A percentile compares a stretch with the other conserved stretches of the same genome.
These are phyloP conservation scores for Aspergillus mulundensis DNA, from an alignment of 495 filamentous ascomycete genomes.

Conservation along the genomic window DNA sequence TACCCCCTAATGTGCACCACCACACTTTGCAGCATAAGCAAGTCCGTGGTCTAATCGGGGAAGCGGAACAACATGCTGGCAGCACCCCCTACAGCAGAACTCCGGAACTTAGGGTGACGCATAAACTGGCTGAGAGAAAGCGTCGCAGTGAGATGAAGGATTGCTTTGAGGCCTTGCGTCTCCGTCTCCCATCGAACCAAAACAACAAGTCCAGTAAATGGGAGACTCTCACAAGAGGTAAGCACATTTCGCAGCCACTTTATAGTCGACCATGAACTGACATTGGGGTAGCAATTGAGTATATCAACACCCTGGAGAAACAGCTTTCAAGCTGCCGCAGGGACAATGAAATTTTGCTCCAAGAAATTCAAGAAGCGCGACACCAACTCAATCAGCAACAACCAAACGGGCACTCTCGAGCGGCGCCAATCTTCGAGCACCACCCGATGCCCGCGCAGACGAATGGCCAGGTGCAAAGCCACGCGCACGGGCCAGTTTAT, in stretches of 20 bases:
- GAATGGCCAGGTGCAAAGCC: slow-evolving; percentile 38
- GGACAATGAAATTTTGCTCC: slow-evolving; percentile 50
- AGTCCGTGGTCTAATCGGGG: slow-evolving; percentile 60
- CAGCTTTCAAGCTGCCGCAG: slow-evolving; percentile 26
- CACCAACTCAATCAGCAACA: slow-evolving; percentile 50
- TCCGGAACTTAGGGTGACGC: slow-evolving; percentile 88
- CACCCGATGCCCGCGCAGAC: slow-evolving; percentile 35
- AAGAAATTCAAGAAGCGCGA: slow-evolving; percentile 47
- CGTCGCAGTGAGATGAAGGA: slow-evolving; percentile 98
- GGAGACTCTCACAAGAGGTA: slow-evolving; percentile 97
- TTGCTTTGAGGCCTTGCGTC: slow-evolving; percentile 81
- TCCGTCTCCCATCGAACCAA: slow-evolving; percentile 76
- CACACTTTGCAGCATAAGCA: slow-evolving; percentile 74
- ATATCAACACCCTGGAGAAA: slow-evolving; percentile 38
- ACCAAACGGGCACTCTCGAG: slow-evolving; percentile 42
- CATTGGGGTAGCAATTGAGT: slow-evolving; percentile 37
- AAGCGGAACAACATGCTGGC: slow-evolving; percentile 49
- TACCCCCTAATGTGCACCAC: slow-evolving; percentile 58
- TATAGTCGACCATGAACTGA: neutral
- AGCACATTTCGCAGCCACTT: neutral
- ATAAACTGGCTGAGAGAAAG: slow-evolving; percentile 95
- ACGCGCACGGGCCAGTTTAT: slow-evolving; percentile 31
- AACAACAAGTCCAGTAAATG: slow-evolving; percentile 97
- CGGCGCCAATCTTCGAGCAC: slow-evolving; percentile 38
- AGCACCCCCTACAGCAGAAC: slow-evolving; percentile 86